Evolutionary conservation across 352 stramenopile genomes (phyloP), one percentile per base, ranked within the genome.

Genomic region (Aphanomyces stellatus): DNA sequence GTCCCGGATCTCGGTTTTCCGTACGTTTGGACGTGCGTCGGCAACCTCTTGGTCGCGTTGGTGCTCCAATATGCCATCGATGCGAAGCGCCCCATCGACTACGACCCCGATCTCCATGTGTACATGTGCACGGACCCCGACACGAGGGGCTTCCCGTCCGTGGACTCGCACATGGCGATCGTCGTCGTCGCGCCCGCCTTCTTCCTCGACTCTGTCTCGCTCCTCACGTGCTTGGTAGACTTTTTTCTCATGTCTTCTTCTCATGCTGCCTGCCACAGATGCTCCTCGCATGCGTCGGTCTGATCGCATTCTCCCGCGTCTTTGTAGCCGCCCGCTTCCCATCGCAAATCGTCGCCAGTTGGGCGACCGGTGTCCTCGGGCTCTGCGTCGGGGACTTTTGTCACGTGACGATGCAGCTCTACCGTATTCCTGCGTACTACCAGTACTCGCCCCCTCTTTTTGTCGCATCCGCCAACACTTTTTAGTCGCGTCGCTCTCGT

Each of bases 151-250:
- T 89, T 89, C 51, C 81, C 82, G 0, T 92, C 82, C 34, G 73
- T 92, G 3, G 82, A 92, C 73, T 77, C 74, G 30, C 84, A 92
- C 74, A 90, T 92, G 80, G 63, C 78, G 10, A 67, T 91, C 0
- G 81, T 91, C 15, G 78, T 91, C 56, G 67, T 91, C 41, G 61
- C 87, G 8, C 81, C 83, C 4, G 74, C 80, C 1, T 72, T 87
- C 46, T 60, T 85, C 2, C 65, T 1, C 30, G 72, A 31, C 78
- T 75, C 2, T 43, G 46, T 3, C 25, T 77, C 40, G 62, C 78
- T 0, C 76, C 76, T 53, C 30, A 61, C 17, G 57, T 48, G 8
- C 70, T 74, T 25, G 35, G 63, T 63, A 53, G 15, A 13, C 30
- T 11, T 24, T 17, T 49, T 35, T 62, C 4, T 22, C 17, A 10